Conservation (phyloP, 108 stramenopile species). For the Nannochloropsis salina region DNA sequence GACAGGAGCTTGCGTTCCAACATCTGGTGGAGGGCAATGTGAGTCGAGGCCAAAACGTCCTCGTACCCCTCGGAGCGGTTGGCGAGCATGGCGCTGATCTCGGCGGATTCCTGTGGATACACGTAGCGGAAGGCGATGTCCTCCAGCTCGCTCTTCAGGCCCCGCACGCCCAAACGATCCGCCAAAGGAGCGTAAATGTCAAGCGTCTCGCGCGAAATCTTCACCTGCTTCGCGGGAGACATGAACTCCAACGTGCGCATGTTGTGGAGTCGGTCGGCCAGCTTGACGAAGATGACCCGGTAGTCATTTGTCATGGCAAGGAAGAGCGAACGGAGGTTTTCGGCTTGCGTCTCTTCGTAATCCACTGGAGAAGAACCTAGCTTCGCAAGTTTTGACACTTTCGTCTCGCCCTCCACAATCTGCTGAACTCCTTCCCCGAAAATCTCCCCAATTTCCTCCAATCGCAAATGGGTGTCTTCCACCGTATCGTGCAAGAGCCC, state of each 20-base stretch:
- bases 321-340: constrained; percentile 90
- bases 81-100: constrained; percentile 57
- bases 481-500: constrained; percentile 95
- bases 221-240: constrained; percentile 84
- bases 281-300: constrained; percentile 86
- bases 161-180: constrained; percentile 92
- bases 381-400: constrained; percentile 27
- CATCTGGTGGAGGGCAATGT: constrained; percentile 26
- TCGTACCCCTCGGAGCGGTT: constrained; percentile 25
- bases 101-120: constrained; percentile 79
- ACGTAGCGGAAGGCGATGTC: constrained; percentile 89
- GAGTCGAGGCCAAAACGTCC: constrained; percentile 35
- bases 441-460: constrained; percentile 77
- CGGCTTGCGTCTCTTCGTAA: constrained; percentile 79
- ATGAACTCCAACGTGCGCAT: constrained; percentile 84
- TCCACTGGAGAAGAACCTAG: constrained; percentile 40
- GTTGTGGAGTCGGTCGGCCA: constrained; percentile 89
- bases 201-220: constrained; percentile 80
- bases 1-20: constrained; percentile 54
- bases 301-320: constrained; percentile 94
- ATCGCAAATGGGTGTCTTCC: constrained; percentile 86
- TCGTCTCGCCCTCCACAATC: constrained; percentile 92
- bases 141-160: constrained; percentile 87
- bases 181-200: constrained; percentile 93
- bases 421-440: constrained; percentile 73